Base-by-base conservation (phyloP, 805 yeast genomes). In the Wickerhamiella dianesei region DNA sequence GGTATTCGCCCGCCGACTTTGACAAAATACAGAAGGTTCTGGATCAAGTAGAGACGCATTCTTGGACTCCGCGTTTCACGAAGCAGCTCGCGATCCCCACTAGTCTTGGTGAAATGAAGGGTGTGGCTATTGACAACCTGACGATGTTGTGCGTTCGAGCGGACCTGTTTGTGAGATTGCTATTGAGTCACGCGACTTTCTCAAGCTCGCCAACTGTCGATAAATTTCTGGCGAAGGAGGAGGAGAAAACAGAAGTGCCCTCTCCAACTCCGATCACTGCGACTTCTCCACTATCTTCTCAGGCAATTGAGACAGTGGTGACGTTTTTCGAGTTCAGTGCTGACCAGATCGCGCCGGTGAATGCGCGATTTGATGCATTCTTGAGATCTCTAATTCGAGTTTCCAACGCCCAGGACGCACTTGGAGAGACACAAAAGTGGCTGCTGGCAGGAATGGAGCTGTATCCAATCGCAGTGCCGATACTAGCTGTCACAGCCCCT, bases 201-300 rank as follows among this genome's bases (percentile, higher is more conserved):
- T 13, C 32, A 6, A 25, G 32, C 32, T 25, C 16, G 16, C 32
- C n/a, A 14, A 8, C 21, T 3, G 39, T 25, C 5, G 22, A 32
- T 12, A 8, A n/a, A 12, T 17, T 16, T 40, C 6, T 40, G 59
- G 65, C 20, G 62, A 50, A 42, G 44, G 35, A 43, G 18, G 20
- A 16, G 32, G 25, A 49, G 48, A 53, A 48, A 62, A 67, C 40
- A 59, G 65, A 46, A 55, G 64, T 53, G 21, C 45, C 49, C 25
- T 46, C 50, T 37, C 51, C 56, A 42, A 48, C 52, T 36, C 46
- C 46, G 54, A 32, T 51, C 43, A 41, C 21, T 3, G 49, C 36
- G 2, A 37, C 50, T 32, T 47, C 52, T 17, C 48, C 55, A 40
- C 48, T 53, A 39, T 56, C 53, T 14, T 57, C 37, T 2, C 40